Percentiles rank a stretch among this genome's conserved stretches.
phyloP scores from a whole-genome alignment of 208 protist genomes.

The Trypanosoma grayi region DNA sequence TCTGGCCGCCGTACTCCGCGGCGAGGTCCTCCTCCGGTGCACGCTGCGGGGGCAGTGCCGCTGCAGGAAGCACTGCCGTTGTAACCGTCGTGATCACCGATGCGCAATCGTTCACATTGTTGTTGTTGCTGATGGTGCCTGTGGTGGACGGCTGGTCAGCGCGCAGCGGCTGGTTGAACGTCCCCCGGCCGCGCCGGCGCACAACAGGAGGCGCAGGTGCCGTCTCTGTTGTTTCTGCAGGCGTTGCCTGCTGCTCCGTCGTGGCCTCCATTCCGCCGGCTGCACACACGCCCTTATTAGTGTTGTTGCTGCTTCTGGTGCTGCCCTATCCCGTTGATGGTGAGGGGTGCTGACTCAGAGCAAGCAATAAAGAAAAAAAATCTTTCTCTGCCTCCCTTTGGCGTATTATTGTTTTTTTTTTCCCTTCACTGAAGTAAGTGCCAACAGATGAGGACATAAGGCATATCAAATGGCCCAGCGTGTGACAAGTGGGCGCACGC shows the following conservation, averaged over 20 bases:
- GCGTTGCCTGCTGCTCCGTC: background rate
- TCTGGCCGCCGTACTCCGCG: slow-evolving; percentile 36
- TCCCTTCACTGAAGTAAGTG: too few relatives aligned
- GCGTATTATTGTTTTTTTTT: too few relatives aligned
- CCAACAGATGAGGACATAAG: too few relatives aligned
- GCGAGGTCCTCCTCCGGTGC: slow-evolving; percentile 37
- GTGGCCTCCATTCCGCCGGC: background rate
- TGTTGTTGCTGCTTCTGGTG: background rate
- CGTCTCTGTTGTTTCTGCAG: background rate
- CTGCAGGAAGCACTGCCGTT: slow-evolving; percentile 46
- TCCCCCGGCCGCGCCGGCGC: slow-evolving; percentile 67
- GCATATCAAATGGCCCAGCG: too few relatives aligned
- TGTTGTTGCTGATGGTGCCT: slow-evolving; percentile 4
- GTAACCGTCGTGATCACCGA: slow-evolving; percentile 50
- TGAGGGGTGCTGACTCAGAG: too few relatives aligned
- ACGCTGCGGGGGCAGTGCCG: slow-evolving; percentile 20
- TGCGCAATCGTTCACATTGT: slow-evolving; percentile 29
- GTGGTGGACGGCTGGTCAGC: slow-evolving; percentile 51
- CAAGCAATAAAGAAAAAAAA: background rate
- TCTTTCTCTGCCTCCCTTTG: too few relatives aligned
- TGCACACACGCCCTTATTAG: background rate
- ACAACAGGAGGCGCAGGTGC: slow-evolving; percentile 23
- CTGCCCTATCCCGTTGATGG: too few relatives aligned
- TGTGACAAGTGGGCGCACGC: too few relatives aligned
- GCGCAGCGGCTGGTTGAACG: slow-evolving; percentile 61